These are phyloP conservation scores for Fraxinus americana DNA, from an alignment of 257 asterid species.

Conservation along the genomic window DNA sequence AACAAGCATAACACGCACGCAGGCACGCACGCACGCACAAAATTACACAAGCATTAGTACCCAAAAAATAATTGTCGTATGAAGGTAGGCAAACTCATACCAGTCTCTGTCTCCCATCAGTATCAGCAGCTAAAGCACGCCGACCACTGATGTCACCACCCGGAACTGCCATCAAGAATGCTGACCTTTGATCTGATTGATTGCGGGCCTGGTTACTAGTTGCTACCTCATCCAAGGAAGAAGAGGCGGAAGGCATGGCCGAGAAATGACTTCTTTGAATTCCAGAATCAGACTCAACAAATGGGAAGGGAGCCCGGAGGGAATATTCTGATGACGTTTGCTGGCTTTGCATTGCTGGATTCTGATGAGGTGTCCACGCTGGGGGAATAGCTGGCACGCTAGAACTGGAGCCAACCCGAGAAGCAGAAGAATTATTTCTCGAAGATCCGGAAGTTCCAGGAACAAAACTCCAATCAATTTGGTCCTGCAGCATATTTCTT, in stretches of 20 bases:
- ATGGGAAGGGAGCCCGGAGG: slow-evolving; percentile 52
- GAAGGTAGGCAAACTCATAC: slow-evolving; percentile 33
- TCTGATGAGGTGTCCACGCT: slow-evolving; percentile 62
- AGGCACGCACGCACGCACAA: neutral
- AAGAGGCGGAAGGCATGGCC: slow-evolving; percentile 48
- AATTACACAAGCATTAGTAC: slow-evolving; percentile 15
- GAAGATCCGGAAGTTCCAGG: slow-evolving; percentile 55
- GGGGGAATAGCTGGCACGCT: slow-evolving; percentile 40
- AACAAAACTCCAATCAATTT: slow-evolving; percentile 63
- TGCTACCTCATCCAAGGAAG: slow-evolving; percentile 53
- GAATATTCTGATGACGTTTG: slow-evolving; percentile 48
- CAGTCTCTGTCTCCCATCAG: slow-evolving; percentile 80
- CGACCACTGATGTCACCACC: slow-evolving; percentile 51
- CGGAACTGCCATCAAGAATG: slow-evolving; percentile 44
- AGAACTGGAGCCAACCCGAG: slow-evolving; percentile 44
- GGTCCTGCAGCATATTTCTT: slow-evolving; percentile 49
- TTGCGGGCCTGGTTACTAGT: slow-evolving; percentile 43
- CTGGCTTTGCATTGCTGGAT: slow-evolving; percentile 43
- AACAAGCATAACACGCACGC: neutral
- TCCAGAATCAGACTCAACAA: slow-evolving; percentile 56
- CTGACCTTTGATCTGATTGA: slow-evolving; percentile 43
- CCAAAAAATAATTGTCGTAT: slow-evolving; percentile 8
- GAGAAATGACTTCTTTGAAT: slow-evolving; percentile 53
- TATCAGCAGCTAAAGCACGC: slow-evolving; percentile 64
- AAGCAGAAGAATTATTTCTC: slow-evolving; percentile 47